phyloP scores from a whole-genome alignment of 345 rosid genomes.

The Rhizophora apiculata region DNA sequence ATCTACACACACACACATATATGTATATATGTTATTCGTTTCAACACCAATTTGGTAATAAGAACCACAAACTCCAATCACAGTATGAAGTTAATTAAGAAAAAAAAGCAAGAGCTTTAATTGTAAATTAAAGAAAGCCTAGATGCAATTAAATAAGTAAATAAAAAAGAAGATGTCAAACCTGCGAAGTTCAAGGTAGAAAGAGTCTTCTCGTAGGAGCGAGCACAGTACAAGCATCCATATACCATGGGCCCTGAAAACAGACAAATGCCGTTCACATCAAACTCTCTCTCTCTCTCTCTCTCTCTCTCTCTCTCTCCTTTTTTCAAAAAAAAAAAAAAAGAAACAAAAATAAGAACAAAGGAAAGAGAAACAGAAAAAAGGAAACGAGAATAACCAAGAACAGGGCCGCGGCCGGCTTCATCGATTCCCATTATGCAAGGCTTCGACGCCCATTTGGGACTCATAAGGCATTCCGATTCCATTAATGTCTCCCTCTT shows the following conservation, averaged over 20 bases:
- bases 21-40: too few relatives aligned
- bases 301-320: too few relatives aligned
- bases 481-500: slow-evolving; percentile 26
- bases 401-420: slow-evolving; percentile 95
- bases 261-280: slow-evolving; percentile 1
- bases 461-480: slow-evolving; percentile 29
- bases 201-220: slow-evolving; percentile 67
- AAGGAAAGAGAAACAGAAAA: background rate
- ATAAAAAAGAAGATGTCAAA: background rate
- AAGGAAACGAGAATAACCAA: slow-evolving; percentile 32
- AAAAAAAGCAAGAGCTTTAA: too few relatives aligned
- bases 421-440: slow-evolving; percentile 96
- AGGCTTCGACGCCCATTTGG: slow-evolving; percentile 70
- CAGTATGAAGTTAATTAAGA: too few relatives aligned
- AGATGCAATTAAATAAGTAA: too few relatives aligned
- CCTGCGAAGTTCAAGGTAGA: slow-evolving; percentile 82
- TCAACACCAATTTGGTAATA: too few relatives aligned
- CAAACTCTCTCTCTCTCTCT: background rate
- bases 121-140: too few relatives aligned
- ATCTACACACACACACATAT: too few relatives aligned
- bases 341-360: background rate
- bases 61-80: too few relatives aligned
- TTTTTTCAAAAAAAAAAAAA: background rate
- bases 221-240: slow-evolving; percentile 90
- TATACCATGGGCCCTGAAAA: slow-evolving; percentile 93